These are phyloP conservation scores for Hemisphaericaspora xylofermentans DNA, from an alignment of 1,139 yeast species.

Conservation along the genomic window DNA sequence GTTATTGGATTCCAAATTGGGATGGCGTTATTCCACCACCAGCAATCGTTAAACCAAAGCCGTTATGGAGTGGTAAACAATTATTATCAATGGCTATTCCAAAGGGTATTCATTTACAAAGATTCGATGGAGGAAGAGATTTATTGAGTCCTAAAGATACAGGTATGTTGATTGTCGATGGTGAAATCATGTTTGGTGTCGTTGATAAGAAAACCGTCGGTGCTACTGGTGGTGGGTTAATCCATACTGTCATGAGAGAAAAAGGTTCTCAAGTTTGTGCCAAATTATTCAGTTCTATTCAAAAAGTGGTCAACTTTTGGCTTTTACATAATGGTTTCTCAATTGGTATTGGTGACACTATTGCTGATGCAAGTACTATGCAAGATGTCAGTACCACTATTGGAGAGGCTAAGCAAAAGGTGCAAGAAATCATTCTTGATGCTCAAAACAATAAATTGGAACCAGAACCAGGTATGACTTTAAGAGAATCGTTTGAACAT, in stretches of 20 bases:
- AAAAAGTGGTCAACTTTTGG: slow-evolving; percentile 96
- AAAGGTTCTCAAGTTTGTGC: slow-evolving; percentile 93
- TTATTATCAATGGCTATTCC: slow-evolving; percentile 90
- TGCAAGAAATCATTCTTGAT: slow-evolving; percentile 85
- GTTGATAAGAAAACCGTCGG: slow-evolving; percentile 98
- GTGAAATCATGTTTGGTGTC: slow-evolving; percentile 94
- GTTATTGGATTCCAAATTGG: slow-evolving; percentile 98
- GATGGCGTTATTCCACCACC: slow-evolving; percentile 99
- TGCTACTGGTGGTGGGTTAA: slow-evolving; percentile 96
- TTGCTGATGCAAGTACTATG: slow-evolving; percentile 97
- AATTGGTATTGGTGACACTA: slow-evolving; percentile 99
- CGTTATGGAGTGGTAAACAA: slow-evolving; percentile 98
- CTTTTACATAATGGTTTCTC: slow-evolving; percentile 94
- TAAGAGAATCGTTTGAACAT: slow-evolving; percentile 97
- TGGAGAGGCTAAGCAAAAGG: slow-evolving; percentile 88
- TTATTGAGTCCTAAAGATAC: slow-evolving; percentile 80
- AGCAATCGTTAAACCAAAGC: slow-evolving; percentile 90
- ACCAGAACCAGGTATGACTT: slow-evolving; percentile 99
- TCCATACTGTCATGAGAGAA: slow-evolving; percentile 96
- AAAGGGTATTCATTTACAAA: slow-evolving; percentile 88
- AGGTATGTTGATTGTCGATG: slow-evolving; percentile 90
- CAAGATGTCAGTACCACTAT: slow-evolving; percentile 88
- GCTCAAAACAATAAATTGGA: slow-evolving; percentile 87
- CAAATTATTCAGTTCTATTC: slow-evolving; percentile 85
- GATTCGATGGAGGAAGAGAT: slow-evolving; percentile 91